A percentile compares a stretch with the other conserved stretches of the same genome.
These are phyloP conservation scores for Lasiodiplodia gonubiensis DNA, from an alignment of 2,329 filamentous ascomycete species.

Conservation along the genomic window DNA sequence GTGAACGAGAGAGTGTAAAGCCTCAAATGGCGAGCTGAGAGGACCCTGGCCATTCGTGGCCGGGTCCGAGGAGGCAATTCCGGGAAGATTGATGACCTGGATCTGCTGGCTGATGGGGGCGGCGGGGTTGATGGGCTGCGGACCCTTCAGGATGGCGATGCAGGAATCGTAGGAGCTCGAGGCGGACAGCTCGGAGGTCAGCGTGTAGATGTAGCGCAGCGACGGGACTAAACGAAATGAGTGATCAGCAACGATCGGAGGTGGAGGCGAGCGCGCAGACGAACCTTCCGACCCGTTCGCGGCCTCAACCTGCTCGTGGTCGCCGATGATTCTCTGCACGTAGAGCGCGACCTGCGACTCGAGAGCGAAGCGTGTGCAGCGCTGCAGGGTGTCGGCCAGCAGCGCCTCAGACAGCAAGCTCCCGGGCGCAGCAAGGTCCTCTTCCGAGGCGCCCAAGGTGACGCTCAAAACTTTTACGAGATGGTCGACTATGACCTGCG, in stretches of 20 bases:
- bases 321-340: slow-evolving; percentile 75
- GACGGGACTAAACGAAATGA: slow-evolving; percentile 28
- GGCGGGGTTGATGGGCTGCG: slow-evolving; percentile 82
- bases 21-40: slow-evolving; percentile 83
- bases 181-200: slow-evolving; percentile 81
- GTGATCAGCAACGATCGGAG: slow-evolving; percentile 45
- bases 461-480: slow-evolving; percentile 55
- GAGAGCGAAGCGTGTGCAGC: slow-evolving; percentile 86
- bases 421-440: slow-evolving; percentile 79
- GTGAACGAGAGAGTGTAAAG: slow-evolving; percentile 89
- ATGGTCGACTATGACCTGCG: slow-evolving; percentile 56
- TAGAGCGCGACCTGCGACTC: slow-evolving; percentile 90
- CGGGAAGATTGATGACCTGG: slow-evolving; percentile 89
- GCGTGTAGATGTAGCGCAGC: slow-evolving; percentile 71
- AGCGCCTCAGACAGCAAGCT: slow-evolving; percentile 79
- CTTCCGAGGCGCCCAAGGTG: slow-evolving; percentile 60
- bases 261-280: slow-evolving; percentile 40
- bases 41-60: slow-evolving; percentile 72
- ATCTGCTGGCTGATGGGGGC: slow-evolving; percentile 86
- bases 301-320: slow-evolving; percentile 36
- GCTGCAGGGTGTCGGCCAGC: slow-evolving; percentile 79
- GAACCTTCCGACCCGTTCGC: slow-evolving; percentile 42
- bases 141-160: slow-evolving; percentile 87
- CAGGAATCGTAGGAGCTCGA: slow-evolving; percentile 81
- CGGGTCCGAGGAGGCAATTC: slow-evolving; percentile 72